Conservation (phyloP, 2,329 filamentous ascomycete species). For the Xylariaceae sp. region DNA sequence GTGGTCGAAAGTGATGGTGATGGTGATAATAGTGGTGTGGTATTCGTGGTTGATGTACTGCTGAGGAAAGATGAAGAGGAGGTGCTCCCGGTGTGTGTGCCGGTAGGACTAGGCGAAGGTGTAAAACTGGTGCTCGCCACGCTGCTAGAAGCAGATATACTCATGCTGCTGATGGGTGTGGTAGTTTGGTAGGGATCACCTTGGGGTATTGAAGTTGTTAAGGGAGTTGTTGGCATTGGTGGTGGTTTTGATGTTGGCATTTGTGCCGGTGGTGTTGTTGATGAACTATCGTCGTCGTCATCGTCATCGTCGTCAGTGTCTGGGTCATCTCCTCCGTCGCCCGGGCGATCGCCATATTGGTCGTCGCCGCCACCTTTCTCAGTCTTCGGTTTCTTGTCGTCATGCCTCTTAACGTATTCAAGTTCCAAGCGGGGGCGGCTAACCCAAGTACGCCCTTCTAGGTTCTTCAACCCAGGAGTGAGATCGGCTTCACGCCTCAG, state of each 20-base stretch:
- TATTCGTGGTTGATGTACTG: no score
- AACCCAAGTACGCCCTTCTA: background rate
- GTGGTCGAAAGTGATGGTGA: background rate
- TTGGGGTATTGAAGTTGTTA: background rate
- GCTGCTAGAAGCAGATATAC: background rate
- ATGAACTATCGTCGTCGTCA: background rate
- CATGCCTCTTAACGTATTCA: background rate
- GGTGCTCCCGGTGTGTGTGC: no score
- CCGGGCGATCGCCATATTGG: no score
- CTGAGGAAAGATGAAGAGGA: no score
- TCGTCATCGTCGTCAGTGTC: background rate
- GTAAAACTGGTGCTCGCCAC: background rate
- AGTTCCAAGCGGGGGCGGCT: no score
- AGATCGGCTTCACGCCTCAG: background rate
- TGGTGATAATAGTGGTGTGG: background rate
- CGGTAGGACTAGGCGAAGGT: background rate
- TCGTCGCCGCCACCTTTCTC: background rate
- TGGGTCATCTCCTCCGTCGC: background rate
- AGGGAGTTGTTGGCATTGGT: background rate
- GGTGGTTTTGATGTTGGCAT: no score
- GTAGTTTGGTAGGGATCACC: no score
- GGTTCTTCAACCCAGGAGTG: background rate
- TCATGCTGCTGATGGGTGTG: no score
- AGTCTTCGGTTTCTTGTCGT: background rate
- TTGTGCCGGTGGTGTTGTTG: no score